These are phyloP conservation scores for Rhodocollybia butyracea DNA, from an alignment of 768 basidiomycete genomes.

Conservation along the genomic window DNA sequence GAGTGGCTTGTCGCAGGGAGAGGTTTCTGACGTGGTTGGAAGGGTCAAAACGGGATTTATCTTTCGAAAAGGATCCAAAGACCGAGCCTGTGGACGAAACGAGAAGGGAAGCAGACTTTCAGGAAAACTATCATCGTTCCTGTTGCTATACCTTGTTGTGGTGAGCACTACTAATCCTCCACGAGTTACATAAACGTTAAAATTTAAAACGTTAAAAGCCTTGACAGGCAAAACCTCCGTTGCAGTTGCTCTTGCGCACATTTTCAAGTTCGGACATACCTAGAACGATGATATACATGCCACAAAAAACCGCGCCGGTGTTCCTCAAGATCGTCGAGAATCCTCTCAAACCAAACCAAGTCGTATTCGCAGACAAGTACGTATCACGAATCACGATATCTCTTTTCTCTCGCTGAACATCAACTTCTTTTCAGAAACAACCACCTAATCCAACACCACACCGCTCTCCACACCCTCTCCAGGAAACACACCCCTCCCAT, in stretches of 20 bases:
- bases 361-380: conserved; percentile 93
- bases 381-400: conserved; percentile 17
- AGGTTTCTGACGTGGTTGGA: conserved; percentile 70
- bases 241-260: conserved; percentile 68
- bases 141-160: conserved; percentile 89
- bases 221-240: conserved; percentile 84
- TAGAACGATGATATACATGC: conserved; percentile 86
- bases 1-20: conserved; percentile 83
- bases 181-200: too few relatives aligned
- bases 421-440: conserved; percentile 60
- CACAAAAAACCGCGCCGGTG: conserved; percentile 66
- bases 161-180: too few relatives aligned
- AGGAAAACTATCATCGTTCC: conserved; percentile 86
- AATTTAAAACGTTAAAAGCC: too few relatives aligned
- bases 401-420: neutral
- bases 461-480: conserved; percentile 57
- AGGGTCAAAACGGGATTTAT: conserved; percentile 33
- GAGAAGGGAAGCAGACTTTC: conserved; percentile 26
- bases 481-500: conserved; percentile 44
- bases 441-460: conserved; percentile 77
- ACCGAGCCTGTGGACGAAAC: too few relatives aligned
- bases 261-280: conserved; percentile 88
- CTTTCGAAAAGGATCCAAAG: conserved; percentile 13
- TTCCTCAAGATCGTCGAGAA: conserved; percentile 73
- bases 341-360: conserved; percentile 58